Evolutionary conservation across 257 asterid species (phyloP).

Genomic region (Leonotis leonurus): DNA sequence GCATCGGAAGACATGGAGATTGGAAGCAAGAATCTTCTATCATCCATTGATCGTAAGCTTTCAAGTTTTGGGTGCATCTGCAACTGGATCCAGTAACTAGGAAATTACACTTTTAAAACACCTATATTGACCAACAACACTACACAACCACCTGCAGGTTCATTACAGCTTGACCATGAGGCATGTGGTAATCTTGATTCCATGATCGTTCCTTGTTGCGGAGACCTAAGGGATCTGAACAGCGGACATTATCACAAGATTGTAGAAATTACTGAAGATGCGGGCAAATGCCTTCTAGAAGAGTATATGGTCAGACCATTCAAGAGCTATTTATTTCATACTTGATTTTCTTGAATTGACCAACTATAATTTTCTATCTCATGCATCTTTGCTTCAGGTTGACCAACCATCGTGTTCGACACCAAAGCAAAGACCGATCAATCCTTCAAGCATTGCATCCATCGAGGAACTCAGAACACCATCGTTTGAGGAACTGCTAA

Average conservation of each 20-base stretch:
- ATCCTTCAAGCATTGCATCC: conserved; percentile 60
- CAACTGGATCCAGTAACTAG: neutral
- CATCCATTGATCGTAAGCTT: conserved; percentile 78
- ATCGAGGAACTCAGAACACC: conserved; percentile 91
- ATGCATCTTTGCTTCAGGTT: conserved; percentile 36
- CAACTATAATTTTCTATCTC: neutral
- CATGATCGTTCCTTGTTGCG: conserved; percentile 74
- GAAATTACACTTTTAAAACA: neutral
- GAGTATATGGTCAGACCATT: conserved; percentile 63
- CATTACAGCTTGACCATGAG: conserved; percentile 87
- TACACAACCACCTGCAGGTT: conserved; percentile 39
- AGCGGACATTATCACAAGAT: conserved; percentile 69
- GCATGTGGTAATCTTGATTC: conserved; percentile 79
- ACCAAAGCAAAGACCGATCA: conserved; percentile 56
- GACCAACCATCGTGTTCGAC: conserved; percentile 92
- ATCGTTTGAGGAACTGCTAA: conserved; percentile 68
- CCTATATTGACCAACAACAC: neutral
- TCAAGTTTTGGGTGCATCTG: neutral
- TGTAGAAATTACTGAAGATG: conserved; percentile 68
- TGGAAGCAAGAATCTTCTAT: conserved; percentile 72
- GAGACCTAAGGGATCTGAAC: conserved; percentile 74
- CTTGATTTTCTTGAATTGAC: neutral
- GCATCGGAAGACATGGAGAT: conserved; percentile 66
- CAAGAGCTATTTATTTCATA: neutral
- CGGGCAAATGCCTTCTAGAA: conserved; percentile 81